Evolutionary conservation across 2,329 filamentous ascomycete genomes (phyloP), one percentile per base, ranked within the genome.

Genomic region (Leptographium wingfieldii): DNA sequence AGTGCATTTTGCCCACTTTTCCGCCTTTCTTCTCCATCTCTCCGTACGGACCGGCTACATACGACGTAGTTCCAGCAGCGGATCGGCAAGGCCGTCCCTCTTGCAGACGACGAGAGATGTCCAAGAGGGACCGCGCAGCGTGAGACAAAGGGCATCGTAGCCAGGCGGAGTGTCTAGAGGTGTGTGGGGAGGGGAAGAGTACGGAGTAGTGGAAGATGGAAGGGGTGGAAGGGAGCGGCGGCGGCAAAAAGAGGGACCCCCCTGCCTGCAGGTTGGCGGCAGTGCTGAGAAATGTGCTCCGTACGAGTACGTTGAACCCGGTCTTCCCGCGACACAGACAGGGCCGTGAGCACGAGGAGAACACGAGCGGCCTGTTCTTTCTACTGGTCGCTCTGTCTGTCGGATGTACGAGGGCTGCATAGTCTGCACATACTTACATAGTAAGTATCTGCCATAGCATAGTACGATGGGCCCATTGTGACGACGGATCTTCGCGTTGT

Each of bases 231-330:
- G 19, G n/a, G n/a, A 38, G 43, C 46, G 46, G 57, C 51, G 22
- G 51, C 38, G 57, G 51, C 40, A 55, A 54, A 35, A 59, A 49
- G 22, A 56, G n/a, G 54, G 63, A 60, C 54, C 16, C 31, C 16
- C 31, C 16, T 27, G 52, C 31, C 29, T 27, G 54, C 14, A 22
- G 16, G 49, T 31, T 31, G 35, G n/a, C 53, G 63, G 61, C 57
- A 67, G 62, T 62, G 52, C 58, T 56, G 52, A 59, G 58, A 61
- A 57, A 57, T 31, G 55, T n/a, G 27, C 49, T 11, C 31, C 5
- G 25, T n/a, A 52, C 22, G 22, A 22, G 22, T 22, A 22, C 22
- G 22, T 22, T 22, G 22, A 22, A 52, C 49, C 49, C 49, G 49
- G 49, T 27, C 49, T 22, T 52, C 9, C 49, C 49, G 49, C 46